These are phyloP conservation scores for Aspergillus glaucus DNA, from an alignment of 2,329 filamentous ascomycete species.

Conservation along the genomic window DNA sequence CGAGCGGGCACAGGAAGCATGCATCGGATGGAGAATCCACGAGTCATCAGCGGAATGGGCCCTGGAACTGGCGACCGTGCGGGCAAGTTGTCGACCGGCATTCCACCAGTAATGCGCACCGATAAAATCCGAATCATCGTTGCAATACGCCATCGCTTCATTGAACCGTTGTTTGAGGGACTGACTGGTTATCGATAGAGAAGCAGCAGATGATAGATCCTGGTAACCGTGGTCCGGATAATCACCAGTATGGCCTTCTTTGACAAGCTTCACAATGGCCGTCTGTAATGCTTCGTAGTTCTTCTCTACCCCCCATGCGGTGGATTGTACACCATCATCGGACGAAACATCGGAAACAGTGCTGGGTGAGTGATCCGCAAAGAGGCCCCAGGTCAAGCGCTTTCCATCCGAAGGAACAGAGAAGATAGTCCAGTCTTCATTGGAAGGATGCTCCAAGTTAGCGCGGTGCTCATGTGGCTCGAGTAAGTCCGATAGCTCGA, in stretches of 20 bases:
- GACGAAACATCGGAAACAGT: constrained; percentile 53
- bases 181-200: background rate
- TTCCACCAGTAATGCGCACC: constrained; percentile 81
- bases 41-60: constrained; percentile 53
- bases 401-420: constrained; percentile 71
- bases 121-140: constrained; percentile 74
- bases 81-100: constrained; percentile 65
- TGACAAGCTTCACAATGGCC: constrained; percentile 71
- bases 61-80: constrained; percentile 52
- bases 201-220: background rate
- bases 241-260: constrained; percentile 74
- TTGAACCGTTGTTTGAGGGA: constrained; percentile 42
- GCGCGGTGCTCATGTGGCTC: constrained; percentile 41
- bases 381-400: constrained; percentile 60
- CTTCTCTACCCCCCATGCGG: constrained; percentile 58
- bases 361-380: constrained; percentile 57
- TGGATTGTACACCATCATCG: constrained; percentile 30
- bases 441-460: constrained; percentile 66
- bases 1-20: constrained; percentile 44
- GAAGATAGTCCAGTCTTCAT: constrained; percentile 75
- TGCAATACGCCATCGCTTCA: constrained; percentile 68
- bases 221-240: constrained; percentile 27
- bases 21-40: constrained; percentile 68
- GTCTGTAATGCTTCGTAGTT: constrained; percentile 77
- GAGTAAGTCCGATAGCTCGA: constrained; percentile 34